These are phyloP conservation scores for Schizophyllum amplum DNA, from an alignment of 1,284 basidiomycete genomes.

Conservation along the genomic window DNA sequence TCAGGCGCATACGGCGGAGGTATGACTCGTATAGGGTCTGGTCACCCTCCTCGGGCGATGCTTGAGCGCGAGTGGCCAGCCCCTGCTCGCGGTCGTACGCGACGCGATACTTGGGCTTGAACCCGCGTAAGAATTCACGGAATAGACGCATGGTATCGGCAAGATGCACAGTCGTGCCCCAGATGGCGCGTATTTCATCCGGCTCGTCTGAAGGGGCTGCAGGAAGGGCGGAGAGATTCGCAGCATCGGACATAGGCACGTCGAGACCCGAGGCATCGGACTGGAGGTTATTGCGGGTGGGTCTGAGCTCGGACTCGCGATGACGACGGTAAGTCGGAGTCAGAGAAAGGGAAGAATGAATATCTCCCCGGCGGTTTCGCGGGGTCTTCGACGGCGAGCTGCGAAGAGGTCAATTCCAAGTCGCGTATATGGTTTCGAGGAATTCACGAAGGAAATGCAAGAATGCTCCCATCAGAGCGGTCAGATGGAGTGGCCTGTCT, in stretches of 20 bases:
- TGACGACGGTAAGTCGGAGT: constrained; percentile 39
- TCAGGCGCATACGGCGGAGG: constrained; percentile 81
- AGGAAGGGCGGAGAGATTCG: constrained; percentile 51
- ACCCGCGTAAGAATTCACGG: constrained; percentile 82
- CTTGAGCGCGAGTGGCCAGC: constrained; percentile 43
- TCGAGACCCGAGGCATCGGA: constrained; percentile 52
- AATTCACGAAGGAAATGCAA: constrained; percentile 50
- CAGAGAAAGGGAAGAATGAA: constrained; percentile 67
- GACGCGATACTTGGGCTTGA: constrained; percentile 90
- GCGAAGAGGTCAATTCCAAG: not conserved
- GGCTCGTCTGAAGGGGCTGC: constrained; percentile 58
- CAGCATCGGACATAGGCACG: constrained; percentile 57
- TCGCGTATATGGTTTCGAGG: not conserved
- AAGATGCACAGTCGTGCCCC: constrained; percentile 94
- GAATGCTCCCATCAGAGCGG: constrained; percentile 30
- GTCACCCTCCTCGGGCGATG: constrained; percentile 62
- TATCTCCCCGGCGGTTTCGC: constrained; percentile 74
- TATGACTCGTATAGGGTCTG: constrained; percentile 75
- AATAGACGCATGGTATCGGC: constrained; percentile 88
- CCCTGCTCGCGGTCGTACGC: constrained; percentile 66
- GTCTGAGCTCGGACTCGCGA: not conserved
- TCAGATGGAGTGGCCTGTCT: not conserved
- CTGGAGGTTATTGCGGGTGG: constrained; percentile 36
- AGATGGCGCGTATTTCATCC: constrained; percentile 83
- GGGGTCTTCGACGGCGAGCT: constrained; percentile 40